Base-by-base conservation (phyloP, 2,329 filamentous ascomycete genomes). In the Cercospora canescens region DNA sequence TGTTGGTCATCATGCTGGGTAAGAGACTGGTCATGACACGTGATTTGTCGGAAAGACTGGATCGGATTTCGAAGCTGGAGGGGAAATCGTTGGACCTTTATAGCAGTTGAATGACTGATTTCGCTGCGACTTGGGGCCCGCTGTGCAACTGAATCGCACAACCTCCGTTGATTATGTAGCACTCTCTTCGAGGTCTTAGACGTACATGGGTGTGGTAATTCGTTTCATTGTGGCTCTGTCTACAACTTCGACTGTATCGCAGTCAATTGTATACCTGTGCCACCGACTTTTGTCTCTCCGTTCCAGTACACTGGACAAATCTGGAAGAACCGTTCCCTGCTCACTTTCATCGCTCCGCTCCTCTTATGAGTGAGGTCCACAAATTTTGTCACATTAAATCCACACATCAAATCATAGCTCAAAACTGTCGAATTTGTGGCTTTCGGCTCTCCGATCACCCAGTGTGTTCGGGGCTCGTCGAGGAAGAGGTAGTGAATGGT, bases 381-480 rank as follows among this genome's bases (percentile, higher is more conserved):
- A 61, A 75, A 80, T 62, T 79, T 78, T 71, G 91, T 88, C 39
- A 93, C 81, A 6, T 87, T 87, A 72, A 93, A 89, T 1, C 91
- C 91, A 72, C 92, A 89, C 59, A 89, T 87, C 62, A 91, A 85
- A 72, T 94, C 91, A 76, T 93, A 93, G 67, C 88, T 87, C 65
- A 93, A 81, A 14, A 93, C 88, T 0, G 87, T 90, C 30, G 82
- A 85, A 72, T 90, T 91, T 4, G 88, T 90, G 65, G 86, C 87
- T 76, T 90, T 90, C 35, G 91, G 91, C 80, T 94, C 91, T 67
- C 89, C 89, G 1, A 87, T 85, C 6, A 85, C 80, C 63, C 81
- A 81, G 69, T 76, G 80, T 0, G 85, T 87, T 6, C 86, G 82
- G 26, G 84, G 83, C 65, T 87, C 85, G 67, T 87, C 86, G 6